Base-by-base conservation (phyloP, 2,329 filamentous ascomycete species). In the Clonostachys rosea region DNA sequence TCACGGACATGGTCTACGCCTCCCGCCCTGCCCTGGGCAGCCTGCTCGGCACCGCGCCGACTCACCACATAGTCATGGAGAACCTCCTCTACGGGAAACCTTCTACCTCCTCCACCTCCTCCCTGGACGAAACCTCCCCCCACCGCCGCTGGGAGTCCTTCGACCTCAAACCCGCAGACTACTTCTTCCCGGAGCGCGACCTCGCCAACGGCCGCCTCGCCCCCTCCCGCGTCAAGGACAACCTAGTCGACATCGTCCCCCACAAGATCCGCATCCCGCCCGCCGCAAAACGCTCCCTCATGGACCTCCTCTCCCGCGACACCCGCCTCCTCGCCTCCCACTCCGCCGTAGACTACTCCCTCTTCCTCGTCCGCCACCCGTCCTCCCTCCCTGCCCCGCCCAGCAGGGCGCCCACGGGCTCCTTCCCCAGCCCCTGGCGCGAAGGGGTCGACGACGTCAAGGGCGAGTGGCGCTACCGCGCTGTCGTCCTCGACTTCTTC, bases 41-140 rank as follows among this genome's bases (percentile, higher is more conserved):
- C 2, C 55, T 82, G 0, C 54, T 88, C 0, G 76, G 83, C 5
- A 65, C 76, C 2, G 79, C 83, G 0, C 86, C 87, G 0, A 81
- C 79, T 1, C 85, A 89, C 53, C 86, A 89, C 57, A 86, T 90
- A 50, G 73, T 90, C 56, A 90, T 90, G 87, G 86, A 89, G 61
- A 90, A 90, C 58, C 71, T 88, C 3, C 68, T 89, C 20, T 80
- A 78, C 51, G 86, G 85, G 2, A 75, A 81, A 51, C 24, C 24
- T 3, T 30, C 24, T 9, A 5, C 24, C 24, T 10, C 24, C 3
- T 30, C 24, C 24, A 68, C 71, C 13, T 51, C 2, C 18, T 35
- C 10, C 17, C 53, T 55, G 5, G 49, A 48, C 11, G 44, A 47
- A 1, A 53, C 59, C 30, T 52, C 51, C 2, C 24, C 24, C 24